Evolutionary conservation across 2,329 filamentous ascomycete species (phyloP), one percentile per base, ranked within the genome.

Genomic region (Malbranchea zuffiana): DNA sequence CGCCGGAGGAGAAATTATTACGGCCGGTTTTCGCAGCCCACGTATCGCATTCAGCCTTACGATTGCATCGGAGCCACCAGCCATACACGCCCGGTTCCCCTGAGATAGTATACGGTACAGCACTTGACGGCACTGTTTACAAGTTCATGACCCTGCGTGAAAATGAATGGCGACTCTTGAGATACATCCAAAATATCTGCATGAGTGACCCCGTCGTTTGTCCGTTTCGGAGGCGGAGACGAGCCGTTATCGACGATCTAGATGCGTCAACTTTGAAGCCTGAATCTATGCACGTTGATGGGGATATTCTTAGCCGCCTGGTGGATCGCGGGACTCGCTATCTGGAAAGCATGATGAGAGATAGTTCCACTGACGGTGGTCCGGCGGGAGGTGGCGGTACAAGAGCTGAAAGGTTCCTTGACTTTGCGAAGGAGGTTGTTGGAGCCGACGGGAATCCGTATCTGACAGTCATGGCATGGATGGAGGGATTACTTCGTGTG

Each of bases 161-260:
- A 12, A 58, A 71, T 2, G 70, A 78, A 5, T 82, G 80, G 74
- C 68, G 69, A 5, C 65, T 93, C 3, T 66, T 96, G 4, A 70
- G 71, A 40, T 75, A 88, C 44, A 53, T 95, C 1, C 79, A 92
- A 50, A 79, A 80, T 41, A 54, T 92, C 32, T 75, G 74, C 18
- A 55, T 68, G 31, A 55, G 59, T 17, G 70, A 67, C 17, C 50
- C 55, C 5, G 45, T 52, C 3, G 56, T 76, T 8, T 75, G 67
- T 40, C 69, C 72, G 3, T 73, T 72, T 42, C 56, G 56, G 2
- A 56, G 54, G 37, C 44, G 50, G 20, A 50, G 42, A 29, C 49
- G 48, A 36, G 50, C 46, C 43, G 51, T 46, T 16, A 43, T 49
- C 12, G 46, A 50, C 10, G 49, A 53, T 31, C 42, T 50, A 26